A percentile compares a stretch with the other conserved stretches of the same genome.
phyloP scores from a whole-genome alignment of 768 basidiomycete genomes.

The Auricularia heimuer region DNA sequence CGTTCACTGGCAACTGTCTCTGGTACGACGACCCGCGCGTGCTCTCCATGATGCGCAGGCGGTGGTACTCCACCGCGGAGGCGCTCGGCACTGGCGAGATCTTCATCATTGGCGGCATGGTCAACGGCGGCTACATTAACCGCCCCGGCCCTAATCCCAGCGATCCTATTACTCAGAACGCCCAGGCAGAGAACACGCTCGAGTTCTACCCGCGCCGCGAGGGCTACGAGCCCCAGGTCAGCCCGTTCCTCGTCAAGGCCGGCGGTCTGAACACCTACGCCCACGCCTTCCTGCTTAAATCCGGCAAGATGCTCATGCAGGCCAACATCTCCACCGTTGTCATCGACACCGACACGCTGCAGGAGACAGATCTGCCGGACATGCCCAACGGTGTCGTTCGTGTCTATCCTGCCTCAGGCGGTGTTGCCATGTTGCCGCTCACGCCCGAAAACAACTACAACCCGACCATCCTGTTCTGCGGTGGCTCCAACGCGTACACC shows the following conservation, averaged over 20 bases:
- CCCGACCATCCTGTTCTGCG: slow-evolving; percentile 83
- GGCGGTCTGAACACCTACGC: not conserved
- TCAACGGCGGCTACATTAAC: slow-evolving; percentile 72
- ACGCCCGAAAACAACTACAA: slow-evolving; percentile 83
- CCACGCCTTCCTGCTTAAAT: slow-evolving; percentile 42
- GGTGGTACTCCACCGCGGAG: slow-evolving; percentile 77
- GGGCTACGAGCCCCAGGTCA: slow-evolving; percentile 1
- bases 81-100: slow-evolving; percentile 66
- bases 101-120: slow-evolving; percentile 73
- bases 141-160: slow-evolving; percentile 53
- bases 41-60: slow-evolving; percentile 54
- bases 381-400: slow-evolving; percentile 72
- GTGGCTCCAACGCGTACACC: slow-evolving; percentile 65
- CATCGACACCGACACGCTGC: slow-evolving; percentile 44
- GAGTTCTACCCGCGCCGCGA: slow-evolving; percentile 1
- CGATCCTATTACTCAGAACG: slow-evolving; percentile 54
- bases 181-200: slow-evolving; percentile 29
- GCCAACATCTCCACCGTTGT: slow-evolving; percentile 65
- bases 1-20: slow-evolving; percentile 42
- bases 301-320: slow-evolving; percentile 72
- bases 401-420: slow-evolving; percentile 86
- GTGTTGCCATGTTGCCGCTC: slow-evolving; percentile 80
- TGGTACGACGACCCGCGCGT: slow-evolving; percentile 62
- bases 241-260: not conserved
- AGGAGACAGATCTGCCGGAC: slow-evolving; percentile 52